Evolutionary conservation across 2,329 filamentous ascomycete species (phyloP), one percentile per base, ranked within the genome.

Genomic region (Plenodomus lindquistii): DNA sequence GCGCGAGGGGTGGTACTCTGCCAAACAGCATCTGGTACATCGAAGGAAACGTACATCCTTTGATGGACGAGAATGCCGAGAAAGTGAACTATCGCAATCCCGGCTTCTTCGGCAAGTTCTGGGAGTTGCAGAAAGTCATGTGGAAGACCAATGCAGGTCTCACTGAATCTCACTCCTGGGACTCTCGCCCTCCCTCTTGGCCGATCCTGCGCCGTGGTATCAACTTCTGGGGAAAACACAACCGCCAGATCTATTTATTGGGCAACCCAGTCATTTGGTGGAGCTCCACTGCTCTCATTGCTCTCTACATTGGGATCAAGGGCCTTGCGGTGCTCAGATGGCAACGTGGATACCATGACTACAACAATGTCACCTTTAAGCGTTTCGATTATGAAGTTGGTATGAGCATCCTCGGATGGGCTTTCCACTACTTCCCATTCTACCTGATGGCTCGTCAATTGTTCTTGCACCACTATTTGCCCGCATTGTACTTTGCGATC

Each of bases 11-110:
- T 40, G 94, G 91, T 62, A 96, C 91, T 54, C 78, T 97, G 31
- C 94, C 94, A 46, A 99, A 99, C 82, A 96, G 91, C 66, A 77
- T 99, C 60, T 99, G 94, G 94, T 97, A 97, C 66, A 80, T 99
- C 54, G 94, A 99, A 75, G 84, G 85, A 59, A 99, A 99, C 72
- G 81, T 86, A 52, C 94, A 97, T 67, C 89, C 91, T 10, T 78
- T 83, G 65, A 82, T 97, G 44, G 84, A 84, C 18, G 42, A 48
- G 35, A 81, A 87, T 55, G 86, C 90, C 13, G 94, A 97, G 71
- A 96, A 90, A 77, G 93, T 96, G 75, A 99, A 97, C 77, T 99
- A 99, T 76, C 85, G 84, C 65, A 87, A 92, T 63, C 94, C 93
- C 13, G 91, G 93, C 21, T 99, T 99, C 83, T 86, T 99, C 54